Evolutionary conservation across 2,329 filamentous ascomycete genomes (phyloP), one percentile per base, ranked within the genome.

Genomic region (Pezicula neosporulosa): DNA sequence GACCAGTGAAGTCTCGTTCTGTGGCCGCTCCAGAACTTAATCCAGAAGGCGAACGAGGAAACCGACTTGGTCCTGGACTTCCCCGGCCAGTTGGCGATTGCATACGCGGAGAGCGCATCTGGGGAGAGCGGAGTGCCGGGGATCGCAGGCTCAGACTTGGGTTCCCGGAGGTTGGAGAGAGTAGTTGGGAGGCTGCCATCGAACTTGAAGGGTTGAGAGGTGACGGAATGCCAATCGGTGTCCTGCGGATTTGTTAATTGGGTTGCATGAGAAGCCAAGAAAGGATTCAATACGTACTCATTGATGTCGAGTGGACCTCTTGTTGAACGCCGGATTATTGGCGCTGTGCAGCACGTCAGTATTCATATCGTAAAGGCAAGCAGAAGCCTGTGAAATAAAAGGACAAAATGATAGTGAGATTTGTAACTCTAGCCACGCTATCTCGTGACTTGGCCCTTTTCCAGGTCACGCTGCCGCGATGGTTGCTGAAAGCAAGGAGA

Each of bases 1-100:
- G 83, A 67, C 87, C 93, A 16, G 85, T 83, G 59, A 96, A 88
- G 72, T 96, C 87, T 62, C 89, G 87, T 35, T 74, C 68, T n/a
- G 75, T 67, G 10, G 70, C 61, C 51, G 72, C 67, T 42, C 67
- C 53, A 46, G 53, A 58, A 16, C 68, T 60, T 50, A 63, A 66
- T 60, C 49, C 9, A 58, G 50, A 54, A 51, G 48, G 58, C 54
- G 37, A 57, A 44, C 57, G 66, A 64, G 54, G 59, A 24, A 48
- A 55, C 19, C 46, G 51, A 27, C 59, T 56, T 46, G 55, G 21
- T 6, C 21, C 21, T 28, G 19, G 42, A 13, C 42, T 27, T 3
- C 19, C 21, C n/a, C 21, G n/a, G n/a, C 42, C 19, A 12, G 19
- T 27, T n/a, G 42, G 42, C 8, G 42, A 44, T 28, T 28, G 27